Conservation (phyloP, 495 filamentous ascomycete species). For the Hypoxylon intermedium region DNA sequence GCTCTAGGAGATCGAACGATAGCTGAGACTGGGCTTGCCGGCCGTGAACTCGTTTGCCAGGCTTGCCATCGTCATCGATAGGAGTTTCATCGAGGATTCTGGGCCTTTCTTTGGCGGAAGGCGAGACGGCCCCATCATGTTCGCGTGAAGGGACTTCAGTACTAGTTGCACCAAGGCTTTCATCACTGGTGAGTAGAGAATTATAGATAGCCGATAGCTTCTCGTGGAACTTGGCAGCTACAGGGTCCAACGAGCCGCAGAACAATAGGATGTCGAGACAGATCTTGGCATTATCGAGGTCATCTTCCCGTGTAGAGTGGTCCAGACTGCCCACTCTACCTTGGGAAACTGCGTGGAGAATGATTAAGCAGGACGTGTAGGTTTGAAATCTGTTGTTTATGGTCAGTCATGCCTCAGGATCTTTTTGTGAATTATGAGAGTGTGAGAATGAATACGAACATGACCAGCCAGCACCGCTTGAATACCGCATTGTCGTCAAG, state of each 20-base stretch:
- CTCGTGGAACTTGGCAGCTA: slow-evolving; percentile 4
- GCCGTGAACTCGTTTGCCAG: too few relatives aligned
- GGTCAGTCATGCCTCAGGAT: not conserved
- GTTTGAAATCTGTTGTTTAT: slow-evolving; percentile 37
- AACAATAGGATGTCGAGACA: not conserved
- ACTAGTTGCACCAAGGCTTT: too few relatives aligned
- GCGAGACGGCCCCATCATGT: too few relatives aligned
- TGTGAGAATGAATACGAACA: slow-evolving; percentile 27
- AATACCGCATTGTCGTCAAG: slow-evolving; percentile 39
- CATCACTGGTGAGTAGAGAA: too few relatives aligned
- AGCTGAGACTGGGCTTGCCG: not conserved
- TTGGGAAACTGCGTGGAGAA: slow-evolving; percentile 41
- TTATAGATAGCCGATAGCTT: not conserved
- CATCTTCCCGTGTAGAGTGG: not conserved
- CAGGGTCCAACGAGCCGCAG: slow-evolving; percentile 4
- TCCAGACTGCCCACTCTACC: slow-evolving; percentile 35
- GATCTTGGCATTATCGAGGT: not conserved
- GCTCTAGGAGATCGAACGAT: not conserved
- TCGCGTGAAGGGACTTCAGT: too few relatives aligned
- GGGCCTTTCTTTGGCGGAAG: too few relatives aligned
- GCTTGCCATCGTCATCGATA: too few relatives aligned
- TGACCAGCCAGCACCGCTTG: slow-evolving; percentile 45
- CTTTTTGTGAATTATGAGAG: not conserved
- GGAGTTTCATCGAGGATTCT: not conserved
- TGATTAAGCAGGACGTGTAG: slow-evolving; percentile 41